A percentile compares a stretch with the other conserved stretches of the same genome.
phyloP scores from a whole-genome alignment of 352 stramenopile genomes.

The Blastocystis sp. region DNA sequence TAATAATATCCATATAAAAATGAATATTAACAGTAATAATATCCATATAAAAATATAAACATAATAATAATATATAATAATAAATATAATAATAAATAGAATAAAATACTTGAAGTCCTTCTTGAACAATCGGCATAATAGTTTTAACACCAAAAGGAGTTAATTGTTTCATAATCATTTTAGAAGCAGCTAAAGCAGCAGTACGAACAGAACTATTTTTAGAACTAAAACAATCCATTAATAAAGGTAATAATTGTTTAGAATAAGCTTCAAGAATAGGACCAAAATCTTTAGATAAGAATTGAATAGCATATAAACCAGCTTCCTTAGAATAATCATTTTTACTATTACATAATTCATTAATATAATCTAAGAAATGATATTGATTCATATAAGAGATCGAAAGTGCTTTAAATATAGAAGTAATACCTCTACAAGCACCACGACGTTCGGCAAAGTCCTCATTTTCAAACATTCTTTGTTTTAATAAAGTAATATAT shows the following conservation, averaged over 20 bases:
- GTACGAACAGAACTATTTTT: conserved; percentile 77
- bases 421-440: conserved; percentile 83
- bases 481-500: conserved; percentile 57
- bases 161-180: conserved; percentile 92
- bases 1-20: too few species aligned
- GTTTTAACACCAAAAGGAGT: conserved; percentile 94
- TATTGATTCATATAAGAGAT: conserved; percentile 91
- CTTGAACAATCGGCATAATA: conserved; percentile 82
- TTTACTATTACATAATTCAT: conserved; percentile 48
- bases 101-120: conserved; percentile 51
- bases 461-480: conserved; percentile 52
- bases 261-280: conserved; percentile 94
- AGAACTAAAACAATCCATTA: conserved; percentile 92
- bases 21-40: too few species aligned
- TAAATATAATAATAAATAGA: too few species aligned
- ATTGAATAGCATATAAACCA: conserved; percentile 86
- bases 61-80: too few species aligned
- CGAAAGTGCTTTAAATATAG: conserved; percentile 91
- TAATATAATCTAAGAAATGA: conserved; percentile 69
- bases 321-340: conserved; percentile 58
- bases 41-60: too few species aligned
- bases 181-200: conserved; percentile 71
- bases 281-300: conserved; percentile 74
- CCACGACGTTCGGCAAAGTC: conserved; percentile 61
- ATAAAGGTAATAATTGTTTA: conserved; percentile 87